A percentile compares a stretch with the other conserved stretches of the same genome.
Conservation (phyloP, 2,329 filamentous ascomycete species). For the Arthrobotrys musiformis region DNA sequence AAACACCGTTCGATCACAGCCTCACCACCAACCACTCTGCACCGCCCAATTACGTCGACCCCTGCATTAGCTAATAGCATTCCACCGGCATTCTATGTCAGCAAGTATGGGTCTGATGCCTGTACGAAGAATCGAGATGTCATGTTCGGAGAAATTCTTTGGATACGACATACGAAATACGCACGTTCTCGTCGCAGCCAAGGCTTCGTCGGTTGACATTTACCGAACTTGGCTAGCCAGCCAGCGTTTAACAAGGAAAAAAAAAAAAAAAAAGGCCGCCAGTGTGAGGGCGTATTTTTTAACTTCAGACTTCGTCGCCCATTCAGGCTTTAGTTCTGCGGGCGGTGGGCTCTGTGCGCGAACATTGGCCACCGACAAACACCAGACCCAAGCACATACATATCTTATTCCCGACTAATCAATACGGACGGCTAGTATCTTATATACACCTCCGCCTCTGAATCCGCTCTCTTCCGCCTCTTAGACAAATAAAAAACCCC, state of each 20-base stretch:
- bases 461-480: slow-evolving; percentile 32
- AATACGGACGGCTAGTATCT: not conserved
- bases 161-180: not conserved
- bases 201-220: slow-evolving; percentile 13
- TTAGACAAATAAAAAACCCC: no score
- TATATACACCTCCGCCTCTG: slow-evolving; percentile 13
- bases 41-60: slow-evolving; percentile 49
- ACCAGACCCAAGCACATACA: no score
- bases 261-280: not conserved
- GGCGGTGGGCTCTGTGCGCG: not conserved
- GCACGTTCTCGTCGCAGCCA: slow-evolving; percentile 13
- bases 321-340: not conserved
- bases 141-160: not conserved
- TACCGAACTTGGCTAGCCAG: slow-evolving; percentile 11
- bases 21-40: slow-evolving; percentile 19
- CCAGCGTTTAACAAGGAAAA: no score
- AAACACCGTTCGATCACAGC: slow-evolving; percentile 26
- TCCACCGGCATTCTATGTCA: slow-evolving; percentile 7
- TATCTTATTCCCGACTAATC: slow-evolving; percentile 10
- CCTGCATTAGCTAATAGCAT: slow-evolving; percentile 27
- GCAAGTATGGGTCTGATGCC: not conserved
- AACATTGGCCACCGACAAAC: slow-evolving; percentile 4
- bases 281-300: slow-evolving; percentile 4
- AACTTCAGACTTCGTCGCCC: not conserved
- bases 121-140: slow-evolving; percentile 21